Evolutionary conservation across 192 early-diverging fungal genomes (phyloP), one percentile per base, ranked within the genome.

Genomic region (Umbelopsis isabellina): DNA sequence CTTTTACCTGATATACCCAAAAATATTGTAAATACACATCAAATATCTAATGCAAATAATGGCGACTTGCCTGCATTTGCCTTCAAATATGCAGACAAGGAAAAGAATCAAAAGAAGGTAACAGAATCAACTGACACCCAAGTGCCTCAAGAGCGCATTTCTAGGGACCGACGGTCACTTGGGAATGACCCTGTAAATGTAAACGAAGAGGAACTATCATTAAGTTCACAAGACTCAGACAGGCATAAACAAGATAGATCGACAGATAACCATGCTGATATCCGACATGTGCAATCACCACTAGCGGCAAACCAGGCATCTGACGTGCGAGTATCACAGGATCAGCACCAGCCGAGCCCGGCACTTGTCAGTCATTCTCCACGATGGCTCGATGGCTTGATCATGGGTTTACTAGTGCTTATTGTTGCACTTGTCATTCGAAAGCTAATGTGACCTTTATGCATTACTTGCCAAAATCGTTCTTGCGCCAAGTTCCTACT

Each of bases 381-480:
- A 0, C 41, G 69, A 20, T 80, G 79, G 79, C 72, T 80, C 13
- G 79, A 80, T 69, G 69, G 53, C 15, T 55, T 80, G 18, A 80
- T 80, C 51, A 35, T 80, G 2, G 71, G 66, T 2, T 50, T 80
- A 45, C 71, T 71, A 16, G 71, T 69, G 12, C 13, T 80, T 23
- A 15, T 80, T 22, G 65, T 76, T 18, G 74, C 51, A 1, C 47
- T 80, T 67, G 49, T 80, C 30, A 23, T 80, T 30, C 71, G 75
- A 33, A 27, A 35, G 13, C 7, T 61, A 2, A n/a, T 61, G 16
- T 61, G 13, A n/a, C 16, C 0, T 3, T 22, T 7, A 55, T 27
- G 1, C 21, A 11, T 3, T 20, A 5, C 15, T 49, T 49, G 48
- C 5, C 0, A 55, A 12, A 7, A 53, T 2, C 51, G n/a, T 49